Percentiles rank a stretch among this genome's conserved stretches.
These are phyloP conservation scores for Tuber brumale DNA, from an alignment of 495 filamentous ascomycete genomes.

Conservation along the genomic window DNA sequence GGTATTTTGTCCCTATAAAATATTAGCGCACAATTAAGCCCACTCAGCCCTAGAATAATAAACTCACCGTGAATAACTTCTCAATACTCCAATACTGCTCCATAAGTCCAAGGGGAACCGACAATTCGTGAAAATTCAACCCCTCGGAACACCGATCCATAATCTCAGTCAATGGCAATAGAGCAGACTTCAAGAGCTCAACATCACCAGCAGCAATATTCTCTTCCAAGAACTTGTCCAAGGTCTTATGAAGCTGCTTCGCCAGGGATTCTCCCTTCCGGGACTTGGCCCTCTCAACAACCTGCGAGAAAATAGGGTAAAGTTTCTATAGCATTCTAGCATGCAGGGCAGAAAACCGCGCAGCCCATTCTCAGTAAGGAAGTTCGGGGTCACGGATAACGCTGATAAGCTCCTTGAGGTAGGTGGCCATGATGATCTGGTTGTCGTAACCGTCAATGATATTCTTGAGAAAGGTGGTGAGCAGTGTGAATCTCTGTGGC, in stretches of 20 bases:
- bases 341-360: slow-evolving; percentile 90
- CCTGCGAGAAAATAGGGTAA: slow-evolving; percentile 68
- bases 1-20: slow-evolving; percentile 54
- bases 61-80: slow-evolving; percentile 62
- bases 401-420: slow-evolving; percentile 79
- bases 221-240: slow-evolving; percentile 83
- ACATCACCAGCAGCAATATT: slow-evolving; percentile 61
- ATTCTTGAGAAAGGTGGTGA: slow-evolving; percentile 72
- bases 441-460: slow-evolving; percentile 94
- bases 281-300: slow-evolving; percentile 71
- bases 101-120: slow-evolving; percentile 68
- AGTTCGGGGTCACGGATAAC: slow-evolving; percentile 84
- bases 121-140: slow-evolving; percentile 82
- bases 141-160: slow-evolving; percentile 83
- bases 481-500: slow-evolving; percentile 71
- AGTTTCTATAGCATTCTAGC: slow-evolving; percentile 93
- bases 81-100: slow-evolving; percentile 77
- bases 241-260: slow-evolving; percentile 74
- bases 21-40: slow-evolving; percentile 17
- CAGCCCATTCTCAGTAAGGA: slow-evolving; percentile 91
- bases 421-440: slow-evolving; percentile 85
- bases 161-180: slow-evolving; percentile 69
- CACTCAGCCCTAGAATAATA: background rate
- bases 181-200: slow-evolving; percentile 63
- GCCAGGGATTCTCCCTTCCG: slow-evolving; percentile 85